Conservation (phyloP, 1,139 yeast genomes). For the Pichia sp. region DNA sequence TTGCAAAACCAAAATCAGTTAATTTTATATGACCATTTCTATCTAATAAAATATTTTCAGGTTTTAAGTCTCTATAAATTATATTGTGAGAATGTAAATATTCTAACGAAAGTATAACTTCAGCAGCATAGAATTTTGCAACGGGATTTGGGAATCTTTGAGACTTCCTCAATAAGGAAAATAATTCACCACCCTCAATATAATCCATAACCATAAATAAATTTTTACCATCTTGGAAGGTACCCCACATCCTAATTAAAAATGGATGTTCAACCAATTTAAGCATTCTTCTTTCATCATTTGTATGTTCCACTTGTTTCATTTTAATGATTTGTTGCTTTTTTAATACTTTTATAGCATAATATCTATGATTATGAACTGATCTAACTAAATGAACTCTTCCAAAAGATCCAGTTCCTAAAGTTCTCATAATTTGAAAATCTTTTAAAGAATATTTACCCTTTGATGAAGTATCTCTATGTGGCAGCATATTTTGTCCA, state of each 20-base stretch:
- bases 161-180: slow-evolving; percentile 78
- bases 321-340: slow-evolving; percentile 85
- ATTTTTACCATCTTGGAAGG: slow-evolving; percentile 83
- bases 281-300: slow-evolving; percentile 91
- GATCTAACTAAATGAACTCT: slow-evolving; percentile 88
- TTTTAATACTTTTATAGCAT: slow-evolving; percentile 87
- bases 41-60: slow-evolving; percentile 88
- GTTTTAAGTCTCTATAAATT: slow-evolving; percentile 91
- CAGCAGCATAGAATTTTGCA: slow-evolving; percentile 96
- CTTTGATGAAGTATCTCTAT: slow-evolving; percentile 47
- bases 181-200: slow-evolving; percentile 94
- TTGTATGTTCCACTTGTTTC: slow-evolving; percentile 96
- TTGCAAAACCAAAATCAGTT: slow-evolving; percentile 95
- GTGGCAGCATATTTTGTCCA: slow-evolving; percentile 26
- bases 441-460: slow-evolving; percentile 84
- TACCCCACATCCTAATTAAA: slow-evolving; percentile 95
- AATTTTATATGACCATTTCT: slow-evolving; percentile 90
- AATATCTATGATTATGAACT: slow-evolving; percentile 86
- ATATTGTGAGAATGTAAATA: slow-evolving; percentile 86
- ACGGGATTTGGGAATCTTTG: slow-evolving; percentile 95
- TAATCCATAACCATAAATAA: slow-evolving; percentile 97
- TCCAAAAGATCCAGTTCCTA: slow-evolving; percentile 97
- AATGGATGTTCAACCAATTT: slow-evolving; percentile 91
- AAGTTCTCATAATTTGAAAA: slow-evolving; percentile 83
- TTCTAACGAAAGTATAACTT: slow-evolving; percentile 86